These are phyloP conservation scores for Trichophyton equinum DNA, from an alignment of 2,329 filamentous ascomycete genomes.

Conservation along the genomic window DNA sequence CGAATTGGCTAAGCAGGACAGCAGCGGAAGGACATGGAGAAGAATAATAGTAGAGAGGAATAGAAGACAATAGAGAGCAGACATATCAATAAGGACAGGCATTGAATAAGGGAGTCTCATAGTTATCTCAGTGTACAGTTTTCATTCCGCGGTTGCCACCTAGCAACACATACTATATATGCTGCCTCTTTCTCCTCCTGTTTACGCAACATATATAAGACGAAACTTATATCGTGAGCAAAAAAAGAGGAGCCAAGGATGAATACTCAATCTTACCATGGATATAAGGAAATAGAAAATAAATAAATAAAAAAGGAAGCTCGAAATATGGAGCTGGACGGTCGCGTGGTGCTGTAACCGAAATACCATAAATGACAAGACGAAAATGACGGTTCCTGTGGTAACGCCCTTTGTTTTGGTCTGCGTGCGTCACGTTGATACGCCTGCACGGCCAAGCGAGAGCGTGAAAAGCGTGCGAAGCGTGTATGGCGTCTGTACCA, in stretches of 20 bases:
- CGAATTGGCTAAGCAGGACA: not conserved
- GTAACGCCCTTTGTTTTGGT: constrained; percentile 11
- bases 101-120: too few relatives aligned
- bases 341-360: not conserved
- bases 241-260: not conserved
- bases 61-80: not conserved
- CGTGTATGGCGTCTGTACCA: constrained; percentile 8
- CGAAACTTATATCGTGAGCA: too few relatives aligned
- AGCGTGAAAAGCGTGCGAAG: constrained; percentile 3
- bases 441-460: not conserved
- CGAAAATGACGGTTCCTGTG: constrained; percentile 6
- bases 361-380: constrained; percentile 1
- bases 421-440: not conserved
- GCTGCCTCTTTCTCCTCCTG: too few relatives aligned
- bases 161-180: too few relatives aligned
- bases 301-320: not conserved
- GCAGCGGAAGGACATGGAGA: not conserved
- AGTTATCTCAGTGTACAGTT: too few relatives aligned
- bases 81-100: too few relatives aligned
- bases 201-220: too few relatives aligned
- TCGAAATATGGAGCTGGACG: too few relatives aligned
- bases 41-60: not conserved
- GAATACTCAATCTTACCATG: not conserved
- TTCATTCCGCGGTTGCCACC: too few relatives aligned
- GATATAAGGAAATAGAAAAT: not conserved